Base-by-base conservation (phyloP, 2,329 filamentous ascomycete species). In the Verticillium klebahnii region DNA sequence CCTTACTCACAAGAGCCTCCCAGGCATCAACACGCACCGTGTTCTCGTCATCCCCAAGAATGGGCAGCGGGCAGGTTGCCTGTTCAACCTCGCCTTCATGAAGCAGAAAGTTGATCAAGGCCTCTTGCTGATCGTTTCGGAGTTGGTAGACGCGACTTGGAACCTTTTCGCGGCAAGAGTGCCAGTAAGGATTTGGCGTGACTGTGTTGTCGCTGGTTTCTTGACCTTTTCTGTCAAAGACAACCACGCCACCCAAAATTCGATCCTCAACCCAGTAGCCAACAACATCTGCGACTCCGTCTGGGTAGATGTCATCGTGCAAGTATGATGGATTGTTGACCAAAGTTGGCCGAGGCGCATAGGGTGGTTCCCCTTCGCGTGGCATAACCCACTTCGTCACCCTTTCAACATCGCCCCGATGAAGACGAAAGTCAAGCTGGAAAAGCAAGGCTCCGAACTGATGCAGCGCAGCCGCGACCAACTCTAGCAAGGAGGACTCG, bases 211-310 rank as follows among this genome's bases (percentile, higher is more conserved):
- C 40, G 40, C 40, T 15, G 7, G 8, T 50, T n/a, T 40, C 19
- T 37, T 57, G 50, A 9, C 57, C 37, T 7, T 25, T n/a, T 5
- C 67, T 60, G 59, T 69, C 67, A 36, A 70, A 70, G 15, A 67
- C 23, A 3, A 64, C 61, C 14, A 69, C 69, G 8, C 69, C 67
- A 25, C 68, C 68, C 1, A 69, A 50, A 40, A 69, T 68, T 45
- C 68, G 67, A 1, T 56, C 59, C 59, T 69, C 68, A 17, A 65
- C 69, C 67, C 67, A 70, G 60, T 69, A 70, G n/a, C 65, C 69
- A 6, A 68, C 65, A 31, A 67, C 61, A 56, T 69, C 67, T 17
- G 66, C 69, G 8, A 66, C 60, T 14, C 61, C 63, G 12, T 66
- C 55, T 17, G 68, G 67, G 32, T 69, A 70, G 19, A 65, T 61